Evolutionary conservation across 306 rosid genomes (phyloP).

Genomic region (Ormosia semicastrata): DNA sequence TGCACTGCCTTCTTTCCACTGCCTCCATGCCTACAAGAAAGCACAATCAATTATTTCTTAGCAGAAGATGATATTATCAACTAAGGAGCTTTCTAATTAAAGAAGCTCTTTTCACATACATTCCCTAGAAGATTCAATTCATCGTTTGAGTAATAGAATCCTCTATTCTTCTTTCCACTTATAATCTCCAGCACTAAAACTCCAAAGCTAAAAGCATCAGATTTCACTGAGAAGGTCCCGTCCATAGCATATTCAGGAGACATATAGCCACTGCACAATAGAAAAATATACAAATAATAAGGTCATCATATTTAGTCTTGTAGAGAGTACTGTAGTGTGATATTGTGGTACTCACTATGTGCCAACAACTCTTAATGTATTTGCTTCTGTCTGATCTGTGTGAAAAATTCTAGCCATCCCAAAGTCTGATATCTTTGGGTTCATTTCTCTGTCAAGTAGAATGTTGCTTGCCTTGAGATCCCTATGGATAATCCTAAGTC

Average conservation of each 20-base stretch:
- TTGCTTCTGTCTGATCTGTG: conserved; percentile 56
- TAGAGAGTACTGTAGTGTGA: not conserved
- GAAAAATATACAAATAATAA: not conserved
- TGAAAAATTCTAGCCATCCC: conserved; percentile 79
- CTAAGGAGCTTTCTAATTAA: not conserved
- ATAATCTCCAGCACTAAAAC: conserved; percentile 67
- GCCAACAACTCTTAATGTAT: conserved; percentile 73
- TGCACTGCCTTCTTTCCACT: conserved; percentile 60
- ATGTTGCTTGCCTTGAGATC: conserved; percentile 80
- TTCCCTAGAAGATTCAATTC: conserved; percentile 63
- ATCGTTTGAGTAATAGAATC: conserved; percentile 50
- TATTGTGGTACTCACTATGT: conserved; percentile 61
- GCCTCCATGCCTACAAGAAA: conserved; percentile 63
- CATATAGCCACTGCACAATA: conserved; percentile 64
- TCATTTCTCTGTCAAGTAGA: conserved; percentile 61
- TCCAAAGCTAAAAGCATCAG: conserved; percentile 80
- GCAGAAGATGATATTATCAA: conserved; percentile 17
- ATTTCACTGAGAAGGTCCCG: conserved; percentile 64
- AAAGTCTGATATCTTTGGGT: conserved; percentile 77
- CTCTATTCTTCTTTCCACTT: conserved; percentile 64
- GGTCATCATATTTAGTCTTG: not conserved
- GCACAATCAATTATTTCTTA: conserved; percentile 3
- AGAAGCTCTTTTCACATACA: conserved; percentile 33
- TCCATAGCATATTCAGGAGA: conserved; percentile 85
- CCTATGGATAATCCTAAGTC: conserved; percentile 74